Percentiles rank a stretch among this genome's conserved stretches.
Conservation (phyloP, 495 filamentous ascomycete genomes). For the Cudoniella acicularis region DNA sequence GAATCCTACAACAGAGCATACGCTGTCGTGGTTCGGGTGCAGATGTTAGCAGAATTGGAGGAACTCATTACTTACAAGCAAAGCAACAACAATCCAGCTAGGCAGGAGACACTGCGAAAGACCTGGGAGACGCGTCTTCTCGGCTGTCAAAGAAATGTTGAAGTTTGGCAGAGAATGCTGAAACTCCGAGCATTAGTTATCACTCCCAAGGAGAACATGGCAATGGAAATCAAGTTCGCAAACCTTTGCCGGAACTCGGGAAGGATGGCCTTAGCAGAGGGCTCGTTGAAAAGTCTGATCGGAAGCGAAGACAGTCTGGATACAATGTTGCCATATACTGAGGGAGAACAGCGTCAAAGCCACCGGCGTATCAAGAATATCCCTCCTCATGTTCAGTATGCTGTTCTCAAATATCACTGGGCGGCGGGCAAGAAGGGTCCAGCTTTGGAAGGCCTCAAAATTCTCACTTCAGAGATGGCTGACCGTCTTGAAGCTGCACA, state of each 20-base stretch:
- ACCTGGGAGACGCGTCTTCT: constrained; percentile 96
- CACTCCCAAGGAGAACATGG: constrained; percentile 83
- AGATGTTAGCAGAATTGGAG: constrained; percentile 98
- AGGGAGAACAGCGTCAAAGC: constrained; percentile 41
- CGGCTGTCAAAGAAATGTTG: constrained; percentile 93
- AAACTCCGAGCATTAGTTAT: constrained; percentile 92
- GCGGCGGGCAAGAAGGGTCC: constrained; percentile 60
- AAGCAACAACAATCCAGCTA: constrained; percentile 67
- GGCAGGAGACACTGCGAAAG: constrained; percentile 81
- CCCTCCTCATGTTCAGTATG: constrained; percentile 80
- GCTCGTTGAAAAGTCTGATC: constrained; percentile 74
- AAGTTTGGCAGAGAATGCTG: constrained; percentile 97
- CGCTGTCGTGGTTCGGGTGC: constrained; percentile 89
- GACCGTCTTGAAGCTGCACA: constrained; percentile 64
- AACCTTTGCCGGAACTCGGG: constrained; percentile 96
- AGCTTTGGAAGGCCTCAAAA: constrained; percentile 69
- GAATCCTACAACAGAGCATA: constrained; percentile 98
- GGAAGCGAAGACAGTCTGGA: constrained; percentile 61
- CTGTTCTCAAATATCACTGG: constrained; percentile 94
- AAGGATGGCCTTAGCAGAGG: constrained; percentile 92
- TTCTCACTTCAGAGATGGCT: constrained; percentile 75
- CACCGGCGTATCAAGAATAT: constrained; percentile 27
- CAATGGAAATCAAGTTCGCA: constrained; percentile 99
- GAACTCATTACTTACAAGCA: constrained; percentile 98
- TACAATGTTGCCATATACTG: constrained; percentile 45